These are phyloP conservation scores for Marasmius tenuissimus DNA, from an alignment of 1,284 basidiomycete species.

Conservation along the genomic window DNA sequence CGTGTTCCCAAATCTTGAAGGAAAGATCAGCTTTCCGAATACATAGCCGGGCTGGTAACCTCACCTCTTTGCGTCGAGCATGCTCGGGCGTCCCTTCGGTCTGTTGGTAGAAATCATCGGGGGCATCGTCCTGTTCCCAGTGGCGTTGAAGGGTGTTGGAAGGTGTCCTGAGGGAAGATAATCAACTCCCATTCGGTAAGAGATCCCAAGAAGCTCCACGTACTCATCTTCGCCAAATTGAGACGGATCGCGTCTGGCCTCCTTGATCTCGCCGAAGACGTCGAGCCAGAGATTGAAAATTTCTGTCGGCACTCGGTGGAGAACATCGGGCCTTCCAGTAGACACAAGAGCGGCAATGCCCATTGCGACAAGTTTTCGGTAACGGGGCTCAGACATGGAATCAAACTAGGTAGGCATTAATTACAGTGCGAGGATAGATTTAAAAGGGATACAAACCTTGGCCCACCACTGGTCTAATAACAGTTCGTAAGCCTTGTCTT, in stretches of 20 bases:
- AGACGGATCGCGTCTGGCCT: constrained; percentile 49
- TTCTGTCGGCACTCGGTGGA: constrained; percentile 67
- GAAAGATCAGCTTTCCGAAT: constrained; percentile 8
- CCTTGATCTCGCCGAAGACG: constrained; percentile 84
- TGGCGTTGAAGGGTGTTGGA: constrained; percentile 47
- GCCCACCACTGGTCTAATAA: constrained; percentile 81
- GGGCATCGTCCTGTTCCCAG: constrained; percentile 66
- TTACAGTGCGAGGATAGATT: not conserved
- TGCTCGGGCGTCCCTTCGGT: constrained; percentile 70
- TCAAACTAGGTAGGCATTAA: constrained; percentile 61
- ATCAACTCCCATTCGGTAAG: not conserved
- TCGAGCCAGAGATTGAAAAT: constrained; percentile 90
- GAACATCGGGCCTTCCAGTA: constrained; percentile 67
- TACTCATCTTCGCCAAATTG: constrained; percentile 32
- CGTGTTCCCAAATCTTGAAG: constrained; percentile 62
- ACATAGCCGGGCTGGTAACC: constrained; percentile 18
- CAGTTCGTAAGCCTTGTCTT: constrained; percentile 58
- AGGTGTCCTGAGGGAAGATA: constrained; percentile 15
- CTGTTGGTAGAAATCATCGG: constrained; percentile 53
- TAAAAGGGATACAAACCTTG: constrained; percentile 44
- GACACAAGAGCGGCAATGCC: constrained; percentile 72
- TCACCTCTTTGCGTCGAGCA: constrained; percentile 64
- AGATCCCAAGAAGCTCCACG: not conserved
- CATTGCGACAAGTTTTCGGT: constrained; percentile 74
- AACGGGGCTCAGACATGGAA: constrained; percentile 77